Conservation (phyloP, 805 yeast genomes). For the Cephaloascus fragrans region DNA sequence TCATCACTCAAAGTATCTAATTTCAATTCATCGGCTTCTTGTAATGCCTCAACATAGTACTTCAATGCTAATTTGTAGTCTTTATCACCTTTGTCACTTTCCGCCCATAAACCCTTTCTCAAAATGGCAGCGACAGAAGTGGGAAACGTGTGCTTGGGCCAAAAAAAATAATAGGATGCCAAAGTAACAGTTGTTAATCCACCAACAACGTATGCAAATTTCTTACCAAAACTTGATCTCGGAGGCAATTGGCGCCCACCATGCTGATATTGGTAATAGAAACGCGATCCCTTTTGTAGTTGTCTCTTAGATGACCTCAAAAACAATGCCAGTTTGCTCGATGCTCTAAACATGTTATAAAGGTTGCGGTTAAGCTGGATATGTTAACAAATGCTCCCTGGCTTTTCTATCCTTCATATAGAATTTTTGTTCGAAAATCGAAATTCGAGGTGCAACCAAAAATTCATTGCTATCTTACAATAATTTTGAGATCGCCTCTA, state of each 20-base stretch:
- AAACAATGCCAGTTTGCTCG: too few species aligned
- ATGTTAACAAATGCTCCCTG: too few species aligned
- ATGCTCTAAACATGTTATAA: too few species aligned
- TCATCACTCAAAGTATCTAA: conserved; percentile 60
- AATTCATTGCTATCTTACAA: too few species aligned
- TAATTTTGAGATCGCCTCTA: too few species aligned
- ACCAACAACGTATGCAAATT: conserved; percentile 6
- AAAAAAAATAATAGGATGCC: conserved; percentile 29
- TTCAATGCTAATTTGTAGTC: conserved; percentile 63
- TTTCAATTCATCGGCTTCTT: conserved; percentile 44
- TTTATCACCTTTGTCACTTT: conserved; percentile 53
- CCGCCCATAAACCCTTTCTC: conserved; percentile 77
- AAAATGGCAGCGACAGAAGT: conserved; percentile 59
- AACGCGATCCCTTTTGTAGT: too few species aligned
- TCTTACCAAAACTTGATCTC: conserved; percentile 6
- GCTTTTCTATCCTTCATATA: too few species aligned
- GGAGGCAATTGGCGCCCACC: conserved; percentile 8
- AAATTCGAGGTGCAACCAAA: too few species aligned
- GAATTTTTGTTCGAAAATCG: too few species aligned
- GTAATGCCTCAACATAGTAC: conserved; percentile 65
- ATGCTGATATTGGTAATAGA: conserved; percentile 6
- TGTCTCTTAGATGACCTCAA: too few species aligned
- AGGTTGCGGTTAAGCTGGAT: too few species aligned
- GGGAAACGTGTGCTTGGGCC: conserved; percentile 68
- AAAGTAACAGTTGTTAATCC: conserved; percentile 8